A percentile compares a stretch with the other conserved stretches of the same genome.
phyloP scores from a whole-genome alignment of 768 basidiomycete genomes.

The Rhizopogon vesiculosus region DNA sequence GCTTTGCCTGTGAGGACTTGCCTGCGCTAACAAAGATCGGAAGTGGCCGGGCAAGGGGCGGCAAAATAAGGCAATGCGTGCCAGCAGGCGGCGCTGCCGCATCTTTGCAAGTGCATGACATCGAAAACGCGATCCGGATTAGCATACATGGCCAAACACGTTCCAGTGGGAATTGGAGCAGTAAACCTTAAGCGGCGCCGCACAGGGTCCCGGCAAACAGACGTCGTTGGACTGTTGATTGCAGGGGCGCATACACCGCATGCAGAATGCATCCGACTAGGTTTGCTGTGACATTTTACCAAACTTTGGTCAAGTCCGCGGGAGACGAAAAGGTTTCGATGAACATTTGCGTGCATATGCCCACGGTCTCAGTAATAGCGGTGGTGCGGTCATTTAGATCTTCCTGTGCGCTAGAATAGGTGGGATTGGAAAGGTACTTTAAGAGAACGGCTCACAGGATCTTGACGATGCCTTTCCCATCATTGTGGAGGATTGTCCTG shows the following conservation, averaged over 20 bases:
- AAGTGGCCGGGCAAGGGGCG: not conserved
- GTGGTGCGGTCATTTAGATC: not conserved
- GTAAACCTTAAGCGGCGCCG: not conserved
- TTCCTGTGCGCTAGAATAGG: not conserved
- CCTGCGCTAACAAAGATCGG: not conserved
- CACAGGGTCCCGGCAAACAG: conserved; percentile 3
- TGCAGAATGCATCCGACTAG: conserved; percentile 3
- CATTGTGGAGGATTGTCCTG: not conserved
- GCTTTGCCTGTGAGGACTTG: not conserved
- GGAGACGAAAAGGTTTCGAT: not conserved
- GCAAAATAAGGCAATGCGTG: not conserved
- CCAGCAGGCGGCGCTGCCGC: not conserved
- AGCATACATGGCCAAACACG: not conserved
- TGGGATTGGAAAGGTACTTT: not conserved
- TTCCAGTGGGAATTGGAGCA: not conserved
- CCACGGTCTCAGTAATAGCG: conserved; percentile 1
- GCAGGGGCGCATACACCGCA: conserved; percentile 4
- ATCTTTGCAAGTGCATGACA: too few relatives aligned
- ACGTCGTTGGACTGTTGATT: conserved; percentile 6
- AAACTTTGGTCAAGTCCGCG: conserved; percentile 4
- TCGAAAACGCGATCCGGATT: not conserved
- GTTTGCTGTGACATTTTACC: conserved; percentile 2
- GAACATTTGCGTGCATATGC: not conserved
- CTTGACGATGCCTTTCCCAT: not conserved
- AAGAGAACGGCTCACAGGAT: not conserved